Evolutionary conservation across 768 basidiomycete genomes (phyloP), one percentile per base, ranked within the genome.

Genomic region (Tubosaeta sp.): DNA sequence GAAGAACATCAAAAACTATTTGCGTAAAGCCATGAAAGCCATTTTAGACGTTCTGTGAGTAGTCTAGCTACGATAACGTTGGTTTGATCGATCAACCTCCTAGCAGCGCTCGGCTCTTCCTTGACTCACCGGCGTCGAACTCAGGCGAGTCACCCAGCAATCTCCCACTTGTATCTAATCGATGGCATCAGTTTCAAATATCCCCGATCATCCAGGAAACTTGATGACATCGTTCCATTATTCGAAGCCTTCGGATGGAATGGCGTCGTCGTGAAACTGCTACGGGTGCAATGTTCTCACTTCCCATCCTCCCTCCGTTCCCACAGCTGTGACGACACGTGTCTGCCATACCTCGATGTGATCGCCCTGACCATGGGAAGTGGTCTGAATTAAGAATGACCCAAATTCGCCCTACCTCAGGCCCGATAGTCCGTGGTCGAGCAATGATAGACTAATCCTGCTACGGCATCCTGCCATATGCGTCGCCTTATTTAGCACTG

Each of bases 301-400:
- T 46, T 19, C 16, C 27, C 35, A 49, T 48, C 41, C 26, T 48
- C 63, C 43, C 2, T 16, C 19, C 13, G 46, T 35, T 17, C 27
- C 62, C 62, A 26, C 48, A 55, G 29, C 16, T 11, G 27, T 39
- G 33, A 27, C 35, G 46, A 33, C 42, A 48, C 34, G 31, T 11
- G 29, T 49, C 35, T 48, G 3, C 27, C 43, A 31, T 38, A 19
- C 33, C 43, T 47, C 50, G n/a, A 38, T 10, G 22, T 10, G 51
- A 37, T 19, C 45, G 19, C 55, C 52, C 62, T 59, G 60, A 59
- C 25, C 52, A 56, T 56, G 52, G 52, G 63, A 64, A 53, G 35
- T 12, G 6, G 25, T 16, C 38, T 33, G n/a, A 37, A 34, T 31
- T 16, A 26, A 34, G 19, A 12, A 17, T 10, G 22, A 29, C 34